Conservation (phyloP, 1,284 basidiomycete species). For the Earliella scabrosa region DNA sequence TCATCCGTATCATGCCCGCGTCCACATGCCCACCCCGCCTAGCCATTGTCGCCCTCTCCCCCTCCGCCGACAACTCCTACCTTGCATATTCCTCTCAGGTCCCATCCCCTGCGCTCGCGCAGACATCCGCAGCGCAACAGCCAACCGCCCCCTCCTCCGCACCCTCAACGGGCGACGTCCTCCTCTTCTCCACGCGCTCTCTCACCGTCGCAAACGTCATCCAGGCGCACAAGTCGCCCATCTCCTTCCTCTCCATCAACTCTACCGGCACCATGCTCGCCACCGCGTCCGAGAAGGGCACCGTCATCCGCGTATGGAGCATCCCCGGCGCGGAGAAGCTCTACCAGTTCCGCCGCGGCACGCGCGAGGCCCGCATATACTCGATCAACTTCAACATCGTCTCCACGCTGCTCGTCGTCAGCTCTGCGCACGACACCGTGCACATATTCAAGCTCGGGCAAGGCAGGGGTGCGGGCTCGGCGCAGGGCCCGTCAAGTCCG, state of each 20-base stretch:
- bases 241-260: conserved; percentile 89
- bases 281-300: conserved; percentile 95
- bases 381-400: conserved; percentile 93
- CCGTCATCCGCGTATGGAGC: conserved; percentile 94
- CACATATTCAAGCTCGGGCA: conserved; percentile 91
- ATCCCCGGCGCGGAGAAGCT: conserved; percentile 92
- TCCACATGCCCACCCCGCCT: conserved; percentile 3
- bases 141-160: conserved; percentile 40
- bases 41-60: conserved; percentile 95
- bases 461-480: conserved; percentile 29
- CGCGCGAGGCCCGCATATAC: conserved; percentile 86
- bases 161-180: conserved; percentile 82
- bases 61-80: conserved; percentile 95
- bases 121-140: conserved; percentile 47
- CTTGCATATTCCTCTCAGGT: conserved; percentile 96
- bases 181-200: conserved; percentile 91
- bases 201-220: conserved; percentile 95
- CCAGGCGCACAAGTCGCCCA: conserved; percentile 95
- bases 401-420: conserved; percentile 85
- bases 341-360: conserved; percentile 94
- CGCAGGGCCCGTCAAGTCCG: conserved; percentile 50
- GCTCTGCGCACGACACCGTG: conserved; percentile 93
- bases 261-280: conserved; percentile 90
- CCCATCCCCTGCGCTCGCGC: conserved; percentile 72
- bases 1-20: conserved; percentile 3